These are phyloP conservation scores for Rubia occidens DNA, from an alignment of 305 asterid species.

Conservation along the genomic window DNA sequence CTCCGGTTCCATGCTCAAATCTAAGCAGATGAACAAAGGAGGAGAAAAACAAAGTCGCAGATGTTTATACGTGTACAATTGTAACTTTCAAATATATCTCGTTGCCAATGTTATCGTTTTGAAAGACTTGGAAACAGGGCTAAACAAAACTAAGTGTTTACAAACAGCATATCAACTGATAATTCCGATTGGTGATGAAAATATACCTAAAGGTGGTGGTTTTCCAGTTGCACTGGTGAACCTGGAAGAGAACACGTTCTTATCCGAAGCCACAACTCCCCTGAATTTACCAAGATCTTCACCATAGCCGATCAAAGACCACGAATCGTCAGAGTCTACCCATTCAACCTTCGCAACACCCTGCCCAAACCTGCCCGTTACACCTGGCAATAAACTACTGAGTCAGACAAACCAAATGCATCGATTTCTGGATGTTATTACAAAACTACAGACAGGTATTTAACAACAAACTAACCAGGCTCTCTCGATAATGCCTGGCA, in stretches of 20 bases:
- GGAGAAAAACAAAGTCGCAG: conserved; percentile 6
- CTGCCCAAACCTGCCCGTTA: conserved; percentile 57
- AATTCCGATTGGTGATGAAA: neutral
- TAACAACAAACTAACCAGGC: conserved; percentile 42
- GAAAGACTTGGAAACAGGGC: neutral
- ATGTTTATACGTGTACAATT: neutral
- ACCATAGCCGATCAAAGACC: conserved; percentile 72
- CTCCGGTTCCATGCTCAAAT: conserved; percentile 42
- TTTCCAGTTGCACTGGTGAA: conserved; percentile 54
- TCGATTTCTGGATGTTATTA: neutral
- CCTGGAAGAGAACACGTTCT: conserved; percentile 53
- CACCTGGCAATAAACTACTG: conserved; percentile 35
- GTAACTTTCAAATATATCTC: neutral
- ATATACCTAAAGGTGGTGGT: conserved; percentile 71
- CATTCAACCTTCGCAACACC: conserved; percentile 69
- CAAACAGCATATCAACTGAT: neutral
- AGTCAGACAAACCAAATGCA: conserved; percentile 2
- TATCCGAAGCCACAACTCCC: conserved; percentile 84
- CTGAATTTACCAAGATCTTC: conserved; percentile 57
- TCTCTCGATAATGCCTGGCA: conserved; percentile 68
- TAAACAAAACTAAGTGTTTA: neutral
- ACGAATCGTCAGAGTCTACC: conserved; percentile 44
- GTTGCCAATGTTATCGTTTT: neutral
- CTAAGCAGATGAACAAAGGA: conserved; percentile 31
- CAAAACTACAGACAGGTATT: conserved; percentile 13